Evolutionary conservation across 768 basidiomycete genomes (phyloP), one percentile per base, ranked within the genome.

Genomic region (Phlegmacium glaucopus): DNA sequence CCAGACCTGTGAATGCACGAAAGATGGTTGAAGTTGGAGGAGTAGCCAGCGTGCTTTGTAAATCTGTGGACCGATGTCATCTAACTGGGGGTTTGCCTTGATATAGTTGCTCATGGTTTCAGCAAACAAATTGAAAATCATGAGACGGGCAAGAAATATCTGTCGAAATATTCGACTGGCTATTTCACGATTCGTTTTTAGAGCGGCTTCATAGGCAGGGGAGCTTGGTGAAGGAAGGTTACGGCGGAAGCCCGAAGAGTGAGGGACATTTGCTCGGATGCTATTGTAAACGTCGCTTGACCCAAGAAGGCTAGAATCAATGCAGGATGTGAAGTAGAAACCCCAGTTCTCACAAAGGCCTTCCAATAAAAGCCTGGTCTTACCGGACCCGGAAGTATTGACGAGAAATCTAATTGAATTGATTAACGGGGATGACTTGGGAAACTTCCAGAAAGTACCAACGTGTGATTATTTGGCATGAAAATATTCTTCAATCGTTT

Each of bases 361-460:
- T 54, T 75, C 74, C 8, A 76, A 53, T 3, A 76, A 57, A 9
- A 74, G 61, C 27, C 73, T 61, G 1, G 73, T 75, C 52, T 76
- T 76, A 15, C 74, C 73, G 2, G 74, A 74, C 7, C 74, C 74
- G 17, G 74, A 76, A 0, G 75, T 76, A 39, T 76, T 76, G 26
- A 76, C 70, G 13, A 76, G 64, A 45, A 74, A 71, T 11, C 72
- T 74, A 36, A n/a, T 13, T 10, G n/a, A 26, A 22, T 27, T 38
- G 35, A 16, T 13, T 16, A 38, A 12, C 38, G 26, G 12, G 38
- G 26, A 10, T 36, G 5, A 46, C 15, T 26, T 46, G 29, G 39
- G 17, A 30, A 41, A n/a, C 39, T 26, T 39, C 11, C 30, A 39
- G 15, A 15, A 39, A 13, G 15, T 9, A 65, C 72, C 48, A 39